phyloP scores from a whole-genome alignment of 2,329 filamentous ascomycete species.

The Lasiodiplodia sp. region DNA sequence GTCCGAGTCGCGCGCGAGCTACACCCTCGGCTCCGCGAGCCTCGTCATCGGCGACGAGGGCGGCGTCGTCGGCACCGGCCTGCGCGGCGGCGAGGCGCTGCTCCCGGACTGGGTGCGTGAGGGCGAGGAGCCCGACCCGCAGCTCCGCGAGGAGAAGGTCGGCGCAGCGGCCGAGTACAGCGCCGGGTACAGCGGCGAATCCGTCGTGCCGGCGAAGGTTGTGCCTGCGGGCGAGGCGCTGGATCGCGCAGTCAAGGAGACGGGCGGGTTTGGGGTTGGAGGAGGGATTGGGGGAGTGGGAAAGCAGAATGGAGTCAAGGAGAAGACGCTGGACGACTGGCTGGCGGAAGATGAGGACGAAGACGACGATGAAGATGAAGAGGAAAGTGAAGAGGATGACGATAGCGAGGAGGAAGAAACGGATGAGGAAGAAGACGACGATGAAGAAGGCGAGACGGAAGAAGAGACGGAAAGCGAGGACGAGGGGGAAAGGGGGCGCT shows the following conservation, averaged over 20 bases:
- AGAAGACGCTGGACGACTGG: constrained; percentile 93
- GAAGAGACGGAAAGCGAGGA: constrained; percentile 61
- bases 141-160: constrained; percentile 68
- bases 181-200: not conserved
- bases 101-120: constrained; percentile 85
- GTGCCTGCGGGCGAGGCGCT: constrained; percentile 70
- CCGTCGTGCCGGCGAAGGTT: constrained; percentile 38
- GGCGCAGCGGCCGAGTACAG: constrained; percentile 42
- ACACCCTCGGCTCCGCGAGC: constrained; percentile 83
- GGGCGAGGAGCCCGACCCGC: constrained; percentile 80
- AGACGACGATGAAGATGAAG: constrained; percentile 60
- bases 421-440: constrained; percentile 53
- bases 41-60: constrained; percentile 81
- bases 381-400: constrained; percentile 58
- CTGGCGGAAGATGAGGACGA: constrained; percentile 74
- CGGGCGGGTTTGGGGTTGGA: constrained; percentile 38
- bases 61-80: constrained; percentile 67
- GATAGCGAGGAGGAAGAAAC: constrained; percentile 45
- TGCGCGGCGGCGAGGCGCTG: constrained; percentile 81
- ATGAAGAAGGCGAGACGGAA: constrained; percentile 58
- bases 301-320: constrained; percentile 65
- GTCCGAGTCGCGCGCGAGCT: constrained; percentile 79
- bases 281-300: constrained; percentile 45
- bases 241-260: constrained; percentile 61
- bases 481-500: constrained; percentile 44